Conservation (phyloP, 108 stramenopile genomes). For the Cyclotella kingstonii region DNA sequence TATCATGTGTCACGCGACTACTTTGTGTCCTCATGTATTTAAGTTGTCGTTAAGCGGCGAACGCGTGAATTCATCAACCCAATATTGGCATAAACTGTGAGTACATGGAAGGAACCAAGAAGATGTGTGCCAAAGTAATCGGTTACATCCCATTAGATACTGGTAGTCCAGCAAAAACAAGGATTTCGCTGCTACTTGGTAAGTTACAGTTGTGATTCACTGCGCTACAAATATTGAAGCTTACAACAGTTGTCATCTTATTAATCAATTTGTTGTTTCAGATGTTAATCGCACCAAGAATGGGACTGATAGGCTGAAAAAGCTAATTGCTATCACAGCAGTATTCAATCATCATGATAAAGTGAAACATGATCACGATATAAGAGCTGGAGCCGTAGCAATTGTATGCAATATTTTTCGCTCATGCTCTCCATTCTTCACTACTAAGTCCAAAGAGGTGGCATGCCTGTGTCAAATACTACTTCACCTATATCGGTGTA, state of each 20-base stretch:
- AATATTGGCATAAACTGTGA: too few relatives aligned
- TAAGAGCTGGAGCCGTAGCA: conserved; percentile 27
- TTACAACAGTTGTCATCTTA: neutral
- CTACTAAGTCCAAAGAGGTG: conserved; percentile 26
- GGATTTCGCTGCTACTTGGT: conserved; percentile 36
- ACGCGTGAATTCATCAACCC: too few relatives aligned
- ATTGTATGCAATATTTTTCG: conserved; percentile 34
- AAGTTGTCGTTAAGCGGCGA: too few relatives aligned
- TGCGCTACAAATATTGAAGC: neutral
- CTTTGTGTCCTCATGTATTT: too few relatives aligned
- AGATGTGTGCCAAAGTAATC: conserved; percentile 20
- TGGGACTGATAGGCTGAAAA: conserved; percentile 24
- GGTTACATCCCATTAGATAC: conserved; percentile 37
- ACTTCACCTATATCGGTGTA: conserved; percentile 28
- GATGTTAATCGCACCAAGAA: conserved; percentile 30
- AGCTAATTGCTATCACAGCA: conserved; percentile 10
- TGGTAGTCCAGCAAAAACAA: conserved; percentile 16
- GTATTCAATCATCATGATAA: conserved; percentile 31
- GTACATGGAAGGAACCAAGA: too few relatives aligned
- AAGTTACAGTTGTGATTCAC: conserved; percentile 1
- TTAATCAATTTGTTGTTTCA: conserved; percentile 1
- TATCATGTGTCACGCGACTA: too few relatives aligned
- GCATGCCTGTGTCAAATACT: conserved; percentile 12
- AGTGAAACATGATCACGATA: conserved; percentile 25
- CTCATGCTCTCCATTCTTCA: conserved; percentile 36